Evolutionary conservation across 345 rosid species (phyloP).

Genomic region (Draba incana): DNA sequence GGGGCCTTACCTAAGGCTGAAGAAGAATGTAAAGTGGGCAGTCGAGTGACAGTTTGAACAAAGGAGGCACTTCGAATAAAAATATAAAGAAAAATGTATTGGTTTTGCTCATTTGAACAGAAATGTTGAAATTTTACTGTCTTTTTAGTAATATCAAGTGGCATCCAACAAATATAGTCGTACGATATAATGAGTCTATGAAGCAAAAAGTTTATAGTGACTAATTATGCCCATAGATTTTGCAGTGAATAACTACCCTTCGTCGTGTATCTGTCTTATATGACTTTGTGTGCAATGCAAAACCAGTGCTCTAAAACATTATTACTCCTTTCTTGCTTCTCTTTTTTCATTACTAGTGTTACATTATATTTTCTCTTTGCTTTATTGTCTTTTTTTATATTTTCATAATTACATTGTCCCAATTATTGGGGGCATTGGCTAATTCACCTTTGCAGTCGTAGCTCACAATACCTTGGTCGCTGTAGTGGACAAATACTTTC

Average conservation of each 20-base stretch:
- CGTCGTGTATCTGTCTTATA: slow-evolving; percentile 45
- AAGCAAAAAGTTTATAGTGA: slow-evolving; percentile 38
- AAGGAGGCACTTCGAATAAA: slow-evolving; percentile 45
- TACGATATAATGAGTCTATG: slow-evolving; percentile 44
- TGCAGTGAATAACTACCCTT: slow-evolving; percentile 43
- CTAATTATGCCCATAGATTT: slow-evolving; percentile 43
- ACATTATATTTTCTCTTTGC: slow-evolving; percentile 35
- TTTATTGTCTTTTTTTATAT: slow-evolving; percentile 18
- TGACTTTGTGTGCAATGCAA: slow-evolving; percentile 38
- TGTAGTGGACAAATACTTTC: slow-evolving; percentile 21
- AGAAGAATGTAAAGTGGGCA: slow-evolving; percentile 35
- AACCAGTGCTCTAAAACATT: slow-evolving; percentile 40
- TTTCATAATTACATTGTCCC: slow-evolving; percentile 53
- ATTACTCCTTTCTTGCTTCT: slow-evolving; percentile 42
- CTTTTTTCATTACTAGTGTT: slow-evolving; percentile 21
- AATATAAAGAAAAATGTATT: slow-evolving; percentile 23
- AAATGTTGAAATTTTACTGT: slow-evolving; percentile 27
- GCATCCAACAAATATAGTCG: slow-evolving; percentile 40
- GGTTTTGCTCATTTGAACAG: slow-evolving; percentile 29
- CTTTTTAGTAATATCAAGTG: slow-evolving; percentile 28
- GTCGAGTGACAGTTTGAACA: slow-evolving; percentile 51
- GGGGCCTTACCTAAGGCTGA: slow-evolving; percentile 45
- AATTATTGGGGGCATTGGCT: slow-evolving; percentile 53
- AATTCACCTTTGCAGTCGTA: slow-evolving; percentile 41
- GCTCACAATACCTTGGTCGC: slow-evolving; percentile 31